Evolutionary conservation across 73 alveolate genomes (phyloP), one percentile per base, ranked within the genome.

Genomic region (Effrenium voratum): DNA sequence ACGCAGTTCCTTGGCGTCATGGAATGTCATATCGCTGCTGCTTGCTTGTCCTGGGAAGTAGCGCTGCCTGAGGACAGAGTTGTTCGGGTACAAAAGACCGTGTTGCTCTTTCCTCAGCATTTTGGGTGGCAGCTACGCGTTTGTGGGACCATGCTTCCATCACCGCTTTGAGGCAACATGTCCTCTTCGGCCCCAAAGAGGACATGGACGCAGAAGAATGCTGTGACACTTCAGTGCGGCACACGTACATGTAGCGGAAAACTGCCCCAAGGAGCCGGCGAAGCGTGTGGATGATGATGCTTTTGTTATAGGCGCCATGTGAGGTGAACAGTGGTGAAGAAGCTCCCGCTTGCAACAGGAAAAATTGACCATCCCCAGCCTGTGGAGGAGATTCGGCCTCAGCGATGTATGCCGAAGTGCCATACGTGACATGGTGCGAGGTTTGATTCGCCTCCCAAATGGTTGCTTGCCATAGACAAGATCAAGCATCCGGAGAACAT

Each of bases 401-500:
- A 26, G n/a, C 63, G 34, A 30, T 24, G 12, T 26, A 44, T 38
- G 32, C n/a, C 24, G 38, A 22, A 19, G 34, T 36, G 36, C 28
- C 28, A 40, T 38, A 19, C 36, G 19, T 30, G 10, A 19, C 45
- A 28, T 30, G 24, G 6, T 32, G 28, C 50, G 34, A 86, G 94
- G 94, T 59, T 86, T 70, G 82, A 55, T 2, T 43, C 80, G 38
- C 16, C 94, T 1, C 57, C 94, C 16, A 47, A 36, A 44, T 70
- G 94, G 59, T 60, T 86, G 66, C 68, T 86, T 47, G 68, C 68
- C 55, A 70, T 86, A 43, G 94, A 86, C 60, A 41, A 70, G 63
- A 86, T 86, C 94, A 86, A 86, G 63, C 82, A 59, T 32, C 94
- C 94, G 36, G 94, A 86, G 82, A 86, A 86, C 82, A 86, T 86